These are phyloP conservation scores for Phyllosticta citribraziliensis DNA, from an alignment of 2,329 filamentous ascomycete species.

Conservation along the genomic window DNA sequence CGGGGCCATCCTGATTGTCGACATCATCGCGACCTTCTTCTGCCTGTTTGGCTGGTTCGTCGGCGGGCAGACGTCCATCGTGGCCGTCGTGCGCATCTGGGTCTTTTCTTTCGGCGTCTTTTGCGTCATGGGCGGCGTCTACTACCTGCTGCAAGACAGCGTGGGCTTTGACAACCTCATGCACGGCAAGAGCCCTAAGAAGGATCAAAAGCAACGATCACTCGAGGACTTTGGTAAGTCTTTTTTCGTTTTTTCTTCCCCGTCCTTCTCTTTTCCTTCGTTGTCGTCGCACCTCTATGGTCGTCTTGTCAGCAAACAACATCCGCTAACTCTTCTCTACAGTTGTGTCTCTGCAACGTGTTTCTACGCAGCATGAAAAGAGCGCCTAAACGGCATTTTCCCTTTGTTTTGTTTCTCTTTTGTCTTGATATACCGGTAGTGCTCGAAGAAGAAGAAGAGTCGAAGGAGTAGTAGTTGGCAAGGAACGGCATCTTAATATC, in stretches of 20 bases:
- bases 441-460: not conserved
- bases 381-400: slow-evolving; percentile 47
- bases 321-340: slow-evolving; percentile 39
- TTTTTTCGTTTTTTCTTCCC: slow-evolving; percentile 27
- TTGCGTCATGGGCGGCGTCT: slow-evolving; percentile 67
- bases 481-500: slow-evolving; percentile 1
- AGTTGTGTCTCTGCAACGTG: slow-evolving; percentile 84
- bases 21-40: slow-evolving; percentile 78
- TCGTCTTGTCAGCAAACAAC: not conserved
- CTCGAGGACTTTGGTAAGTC: slow-evolving; percentile 81
- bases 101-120: slow-evolving; percentile 86
- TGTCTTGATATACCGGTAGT: not conserved
- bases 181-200: slow-evolving; percentile 79
- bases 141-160: slow-evolving; percentile 73
- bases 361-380: slow-evolving; percentile 88
- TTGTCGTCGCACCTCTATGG: not conserved
- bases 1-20: slow-evolving; percentile 70
- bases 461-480: not conserved
- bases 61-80: slow-evolving; percentile 59
- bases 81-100: slow-evolving; percentile 81
- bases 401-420: not conserved
- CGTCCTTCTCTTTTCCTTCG: slow-evolving; percentile 21
- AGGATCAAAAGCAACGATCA: slow-evolving; percentile 71
- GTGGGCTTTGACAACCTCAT: slow-evolving; percentile 82
- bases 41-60: slow-evolving; percentile 78